Base-by-base conservation (phyloP, 768 basidiomycete genomes). In the Gymnopilus junonius region DNA sequence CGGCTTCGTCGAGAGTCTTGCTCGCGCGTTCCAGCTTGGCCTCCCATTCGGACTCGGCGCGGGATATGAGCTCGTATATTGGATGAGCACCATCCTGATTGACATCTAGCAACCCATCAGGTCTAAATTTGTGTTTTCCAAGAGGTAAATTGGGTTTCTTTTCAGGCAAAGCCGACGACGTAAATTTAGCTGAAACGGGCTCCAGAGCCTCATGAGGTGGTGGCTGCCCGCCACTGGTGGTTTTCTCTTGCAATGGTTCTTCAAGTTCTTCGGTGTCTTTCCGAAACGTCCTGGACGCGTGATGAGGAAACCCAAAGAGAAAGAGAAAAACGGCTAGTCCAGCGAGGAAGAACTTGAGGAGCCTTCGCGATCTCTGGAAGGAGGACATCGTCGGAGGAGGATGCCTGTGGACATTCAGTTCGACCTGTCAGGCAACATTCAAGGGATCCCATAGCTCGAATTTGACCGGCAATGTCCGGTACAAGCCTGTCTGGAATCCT, bases 1-100 rank as follows among this genome's bases (percentile, higher is more conserved):
- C 92, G 3, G 94, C 95, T 32, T 89, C 82, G 29, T 81, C 79
- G 15, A 97, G 76, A 1, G 90, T 91, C 69, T 83, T 86, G 75
- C 93, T 95, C 67, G 95, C 93, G 56, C 81, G 80, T 7, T 79
- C 73, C 29, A 95, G 79, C 67, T 89, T 82, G 0, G 75, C 76
- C 25, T 75, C 69, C 81, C 90, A 95, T 23, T 83, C 82, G 27
- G 71, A 72, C 71, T 92, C 90, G 0, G 93, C 94, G 0, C 88
- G 83, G 3, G 82, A 78, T 72, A 96, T 89, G 60, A 96, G 82
- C 45, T 84, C 83, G 31, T 89, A 82, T 65, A 96, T 95, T 4
- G 95, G 95, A 74, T 97, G 92, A 3, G 73, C 71, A 3, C 79
- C 80, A 17, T 76, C 71, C 20, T 71, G 61, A 42, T 79, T 79